Percentiles rank a stretch among this genome's conserved stretches.
phyloP scores from a whole-genome alignment of 140 eudicot species.

The Oenanthe javanica region DNA sequence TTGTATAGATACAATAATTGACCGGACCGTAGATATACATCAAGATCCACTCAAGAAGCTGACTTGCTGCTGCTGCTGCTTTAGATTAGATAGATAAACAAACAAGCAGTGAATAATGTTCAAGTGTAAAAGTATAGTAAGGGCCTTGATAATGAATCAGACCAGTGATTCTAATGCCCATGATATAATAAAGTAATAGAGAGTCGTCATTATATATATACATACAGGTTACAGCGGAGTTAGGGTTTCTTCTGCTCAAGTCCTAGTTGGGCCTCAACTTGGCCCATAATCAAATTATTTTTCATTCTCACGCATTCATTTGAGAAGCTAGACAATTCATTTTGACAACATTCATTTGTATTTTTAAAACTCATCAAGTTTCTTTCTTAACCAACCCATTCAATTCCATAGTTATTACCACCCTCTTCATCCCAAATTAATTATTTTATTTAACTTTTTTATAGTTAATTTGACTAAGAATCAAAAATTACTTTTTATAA shows the following conservation, averaged over 20 bases:
- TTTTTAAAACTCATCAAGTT: too few relatives aligned
- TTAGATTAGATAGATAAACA: too few relatives aligned
- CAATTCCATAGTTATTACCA: too few relatives aligned
- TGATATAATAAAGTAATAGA: neutral
- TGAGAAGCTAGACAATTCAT: neutral
- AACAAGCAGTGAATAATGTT: too few relatives aligned
- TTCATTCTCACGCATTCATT: neutral
- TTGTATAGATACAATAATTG: slow-evolving; percentile 15
- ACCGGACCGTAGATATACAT: slow-evolving; percentile 4
- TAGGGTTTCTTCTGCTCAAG: neutral
- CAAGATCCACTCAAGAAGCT: slow-evolving; percentile 46
- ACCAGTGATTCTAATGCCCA: neutral
- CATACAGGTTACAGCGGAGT: neutral
- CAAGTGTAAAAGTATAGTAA: too few relatives aligned
- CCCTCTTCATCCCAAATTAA: too few relatives aligned
- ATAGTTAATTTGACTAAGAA: too few relatives aligned
- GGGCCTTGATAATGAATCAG: too few relatives aligned
- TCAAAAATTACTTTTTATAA: too few relatives aligned
- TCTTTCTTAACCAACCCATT: too few relatives aligned
- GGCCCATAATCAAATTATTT: neutral
- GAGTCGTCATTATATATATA: neutral
- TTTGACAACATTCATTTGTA: too few relatives aligned
- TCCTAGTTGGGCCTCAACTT: neutral
- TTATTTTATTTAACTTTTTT: too few relatives aligned
- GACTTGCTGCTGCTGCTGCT: slow-evolving; percentile 23